Conservation (phyloP, 345 rosid species). For the Boechera stricta region DNA sequence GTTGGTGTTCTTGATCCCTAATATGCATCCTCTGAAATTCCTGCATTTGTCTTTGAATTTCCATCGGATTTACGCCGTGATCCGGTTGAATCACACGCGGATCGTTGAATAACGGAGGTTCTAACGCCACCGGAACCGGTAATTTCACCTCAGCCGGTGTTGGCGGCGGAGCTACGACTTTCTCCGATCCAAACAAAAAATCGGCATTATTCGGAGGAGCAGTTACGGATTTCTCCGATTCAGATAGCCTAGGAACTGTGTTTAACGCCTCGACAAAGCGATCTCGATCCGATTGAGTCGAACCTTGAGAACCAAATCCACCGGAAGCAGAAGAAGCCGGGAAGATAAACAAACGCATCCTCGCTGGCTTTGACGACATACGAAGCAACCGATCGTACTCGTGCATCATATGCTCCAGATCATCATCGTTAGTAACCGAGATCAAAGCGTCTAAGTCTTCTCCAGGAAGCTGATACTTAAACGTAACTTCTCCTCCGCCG, state of each 20-base stretch:
- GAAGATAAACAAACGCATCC: constrained; percentile 86
- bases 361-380: constrained; percentile 70
- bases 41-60: constrained; percentile 63
- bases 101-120: constrained; percentile 34
- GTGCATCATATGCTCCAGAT: constrained; percentile 93
- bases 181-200: constrained; percentile 81
- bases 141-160: constrained; percentile 41
- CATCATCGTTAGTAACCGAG: constrained; percentile 92
- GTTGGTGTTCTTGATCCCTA: constrained; percentile 55
- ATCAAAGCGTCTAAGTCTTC: constrained; percentile 96
- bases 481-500: constrained; percentile 52
- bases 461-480: constrained; percentile 94
- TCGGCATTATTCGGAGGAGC: constrained; percentile 57
- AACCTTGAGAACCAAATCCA: constrained; percentile 61
- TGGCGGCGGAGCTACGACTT: constrained; percentile 49
- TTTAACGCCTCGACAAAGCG: constrained; percentile 65
- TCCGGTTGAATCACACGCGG: constrained; percentile 50
- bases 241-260: constrained; percentile 56
- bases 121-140: constrained; percentile 39
- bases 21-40: constrained; percentile 83
- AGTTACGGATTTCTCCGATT: constrained; percentile 43
- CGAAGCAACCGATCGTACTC: constrained; percentile 88
- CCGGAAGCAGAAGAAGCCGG: constrained; percentile 43
- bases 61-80: constrained; percentile 52
- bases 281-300: constrained; percentile 70